These are phyloP conservation scores for Fusarium circinatum DNA, from an alignment of 2,329 filamentous ascomycete genomes.

Conservation along the genomic window DNA sequence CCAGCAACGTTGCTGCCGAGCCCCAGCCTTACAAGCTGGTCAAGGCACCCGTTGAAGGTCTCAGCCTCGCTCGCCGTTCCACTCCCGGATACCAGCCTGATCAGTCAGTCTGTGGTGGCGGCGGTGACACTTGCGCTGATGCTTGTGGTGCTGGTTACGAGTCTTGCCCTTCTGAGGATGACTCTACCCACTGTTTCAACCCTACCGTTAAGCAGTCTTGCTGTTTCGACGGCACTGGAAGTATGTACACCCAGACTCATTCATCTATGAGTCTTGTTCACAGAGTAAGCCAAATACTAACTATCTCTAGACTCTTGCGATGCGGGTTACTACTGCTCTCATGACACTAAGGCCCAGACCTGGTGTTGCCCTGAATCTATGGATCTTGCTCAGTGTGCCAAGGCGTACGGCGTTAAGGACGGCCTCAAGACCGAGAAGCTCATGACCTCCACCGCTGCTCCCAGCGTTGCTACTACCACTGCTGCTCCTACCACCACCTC, in stretches of 20 bases:
- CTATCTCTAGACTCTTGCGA: constrained; percentile 65
- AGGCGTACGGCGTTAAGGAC: constrained; percentile 60
- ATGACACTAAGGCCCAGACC: constrained; percentile 60
- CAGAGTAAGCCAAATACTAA: constrained; percentile 18
- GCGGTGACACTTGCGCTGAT: constrained; percentile 63
- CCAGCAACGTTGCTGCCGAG: constrained; percentile 46
- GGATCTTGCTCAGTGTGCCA: constrained; percentile 65
- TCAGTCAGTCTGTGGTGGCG: constrained; percentile 56
- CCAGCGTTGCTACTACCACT: constrained; percentile 24
- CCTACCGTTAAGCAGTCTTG: constrained; percentile 61
- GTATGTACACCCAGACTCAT: constrained; percentile 53
- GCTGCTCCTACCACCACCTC: constrained; percentile 40
- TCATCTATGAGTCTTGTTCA: neutral
- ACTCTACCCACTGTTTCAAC: constrained; percentile 68
- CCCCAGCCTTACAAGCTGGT: constrained; percentile 52
- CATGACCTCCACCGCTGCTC: constrained; percentile 38
- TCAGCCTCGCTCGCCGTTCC: constrained; percentile 58
- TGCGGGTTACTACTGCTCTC: constrained; percentile 70
- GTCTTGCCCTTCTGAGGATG: constrained; percentile 61
- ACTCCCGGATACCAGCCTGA: constrained; percentile 61
- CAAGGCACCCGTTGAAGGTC: constrained; percentile 49
- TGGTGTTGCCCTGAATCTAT: constrained; percentile 70
- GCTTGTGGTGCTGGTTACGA: constrained; percentile 63
- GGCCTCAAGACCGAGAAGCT: constrained; percentile 54
- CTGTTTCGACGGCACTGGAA: constrained; percentile 67